phyloP scores from a whole-genome alignment of 352 stramenopile genomes.

The Phytophthora citrophthora region DNA sequence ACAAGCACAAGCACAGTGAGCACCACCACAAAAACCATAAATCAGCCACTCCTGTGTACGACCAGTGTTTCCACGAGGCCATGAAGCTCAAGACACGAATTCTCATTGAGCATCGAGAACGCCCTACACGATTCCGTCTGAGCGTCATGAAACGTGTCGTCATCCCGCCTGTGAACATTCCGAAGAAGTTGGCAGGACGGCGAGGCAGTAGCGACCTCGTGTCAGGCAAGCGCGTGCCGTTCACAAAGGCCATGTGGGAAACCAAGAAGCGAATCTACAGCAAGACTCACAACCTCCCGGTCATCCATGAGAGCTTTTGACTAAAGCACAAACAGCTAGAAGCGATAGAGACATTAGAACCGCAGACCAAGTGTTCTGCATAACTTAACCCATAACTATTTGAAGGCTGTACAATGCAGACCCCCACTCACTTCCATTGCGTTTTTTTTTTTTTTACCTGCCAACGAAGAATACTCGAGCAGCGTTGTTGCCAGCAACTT shows the following conservation, averaged over 20 bases:
- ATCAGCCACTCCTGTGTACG: slow-evolving; percentile 32
- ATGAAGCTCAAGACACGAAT: slow-evolving; percentile 71
- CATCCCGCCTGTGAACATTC: slow-evolving; percentile 60
- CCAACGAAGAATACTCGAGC: too few species aligned
- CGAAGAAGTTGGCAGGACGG: slow-evolving; percentile 38
- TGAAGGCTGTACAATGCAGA: not conserved
- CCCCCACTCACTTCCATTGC: not conserved
- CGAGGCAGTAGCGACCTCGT: slow-evolving; percentile 45
- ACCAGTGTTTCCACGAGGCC: slow-evolving; percentile 46
- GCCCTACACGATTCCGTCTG: slow-evolving; percentile 60
- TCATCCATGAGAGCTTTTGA: slow-evolving; percentile 21
- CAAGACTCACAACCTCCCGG: slow-evolving; percentile 22
- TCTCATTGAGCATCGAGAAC: slow-evolving; percentile 49
- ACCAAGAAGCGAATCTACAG: slow-evolving; percentile 42
- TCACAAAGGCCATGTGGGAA: slow-evolving; percentile 70
- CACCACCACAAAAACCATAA: slow-evolving; percentile 24
- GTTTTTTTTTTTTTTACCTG: too few species aligned
- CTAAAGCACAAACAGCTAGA: not conserved
- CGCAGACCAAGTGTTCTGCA: not conserved
- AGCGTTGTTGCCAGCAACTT: too few species aligned
- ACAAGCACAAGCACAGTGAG: slow-evolving; percentile 12
- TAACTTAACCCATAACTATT: slow-evolving; percentile 25
- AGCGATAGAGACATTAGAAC: slow-evolving; percentile 1
- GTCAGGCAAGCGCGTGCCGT: slow-evolving; percentile 63
- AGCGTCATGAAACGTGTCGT: slow-evolving; percentile 65